Evolutionary conservation across 2,329 filamentous ascomycete genomes (phyloP), one percentile per base, ranked within the genome.

Genomic region (Zelopaecilomyces penicillatus): DNA sequence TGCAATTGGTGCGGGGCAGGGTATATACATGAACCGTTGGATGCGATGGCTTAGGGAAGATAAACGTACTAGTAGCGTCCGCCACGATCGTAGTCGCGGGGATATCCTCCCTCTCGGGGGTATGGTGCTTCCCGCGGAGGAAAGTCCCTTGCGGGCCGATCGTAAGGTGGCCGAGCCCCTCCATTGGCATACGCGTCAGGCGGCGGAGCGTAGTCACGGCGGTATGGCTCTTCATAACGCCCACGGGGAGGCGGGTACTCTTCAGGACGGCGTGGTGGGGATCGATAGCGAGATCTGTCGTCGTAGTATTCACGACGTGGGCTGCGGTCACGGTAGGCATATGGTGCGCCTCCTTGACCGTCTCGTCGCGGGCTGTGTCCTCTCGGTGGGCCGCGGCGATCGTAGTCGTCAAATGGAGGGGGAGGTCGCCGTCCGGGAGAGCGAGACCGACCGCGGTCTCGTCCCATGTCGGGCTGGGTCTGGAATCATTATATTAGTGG

Each of bases 291-390:
- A 56, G 85, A 81, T 60, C 85, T 81, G 52, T 91, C 87, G 39
- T 87, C 83, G 66, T 96, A 95, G 68, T 95, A 95, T 49, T 91
- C 85, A 54, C 87, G 83, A 48, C 85, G 83, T 46, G 85, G 85
- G 59, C 87, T 91, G 57, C 90, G 83, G 60, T 94, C 88, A 62
- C 91, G 89, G 66, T 95, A 95, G 52, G 85, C 82, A 50, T 85
- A 82, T 41, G 76, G 79, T 30, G 19, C 43, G 53, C 74, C 75
- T 19, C 19, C 19, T 19, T 19, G 19, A 19, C 65, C 72, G 11
- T 73, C 73, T 19, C 85, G 81, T 52, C 85, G 83, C 50, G 89
- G 90, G 65, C 85, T 94, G 65, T 94, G 95, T 48, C 83, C 87
- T 55, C 87, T 80, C 49, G 87, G 85, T 37, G 73, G 73, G 3